A percentile compares a stretch with the other conserved stretches of the same genome.
Conservation (phyloP, 2,329 filamentous ascomycete genomes). For the Cytospora schulzeri region DNA sequence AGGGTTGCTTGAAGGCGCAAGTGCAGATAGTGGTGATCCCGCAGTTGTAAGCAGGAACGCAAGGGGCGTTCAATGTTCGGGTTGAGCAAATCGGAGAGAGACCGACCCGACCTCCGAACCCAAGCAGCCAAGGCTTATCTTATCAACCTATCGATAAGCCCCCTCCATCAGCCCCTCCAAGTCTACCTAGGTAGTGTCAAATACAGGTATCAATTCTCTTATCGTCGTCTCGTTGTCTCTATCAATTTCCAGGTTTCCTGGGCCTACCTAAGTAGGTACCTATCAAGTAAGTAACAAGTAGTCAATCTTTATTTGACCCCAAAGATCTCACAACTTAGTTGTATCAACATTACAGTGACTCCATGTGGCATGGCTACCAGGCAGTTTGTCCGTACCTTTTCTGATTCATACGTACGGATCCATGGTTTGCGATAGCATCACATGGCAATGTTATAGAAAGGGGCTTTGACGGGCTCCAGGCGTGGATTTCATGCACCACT, state of each 20-base stretch:
- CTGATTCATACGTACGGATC: too few relatives aligned
- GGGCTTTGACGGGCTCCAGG: not conserved
- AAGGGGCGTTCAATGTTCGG: not conserved
- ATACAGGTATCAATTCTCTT: not conserved
- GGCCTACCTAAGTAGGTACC: too few relatives aligned
- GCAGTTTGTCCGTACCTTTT: too few relatives aligned
- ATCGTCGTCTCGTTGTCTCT: too few relatives aligned
- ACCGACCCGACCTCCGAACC: not conserved
- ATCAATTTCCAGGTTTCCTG: too few relatives aligned
- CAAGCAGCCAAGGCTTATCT: not conserved
- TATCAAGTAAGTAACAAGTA: too few relatives aligned
- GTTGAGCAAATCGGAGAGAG: not conserved
- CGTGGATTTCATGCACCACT: not conserved
- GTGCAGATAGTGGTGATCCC: not conserved
- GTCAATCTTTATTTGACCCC: too few relatives aligned
- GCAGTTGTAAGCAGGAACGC: not conserved
- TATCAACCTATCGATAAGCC: not conserved
- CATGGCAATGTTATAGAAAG: not conserved
- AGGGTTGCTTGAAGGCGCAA: not conserved
- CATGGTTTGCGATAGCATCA: too few relatives aligned
- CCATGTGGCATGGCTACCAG: too few relatives aligned
- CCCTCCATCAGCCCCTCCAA: not conserved
- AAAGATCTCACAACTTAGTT: too few relatives aligned
- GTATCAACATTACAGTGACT: too few relatives aligned
- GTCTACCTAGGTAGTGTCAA: too few relatives aligned